These are phyloP conservation scores for Chytriomyces confervae DNA, from an alignment of 192 early-diverging fungal genomes.

Conservation along the genomic window DNA sequence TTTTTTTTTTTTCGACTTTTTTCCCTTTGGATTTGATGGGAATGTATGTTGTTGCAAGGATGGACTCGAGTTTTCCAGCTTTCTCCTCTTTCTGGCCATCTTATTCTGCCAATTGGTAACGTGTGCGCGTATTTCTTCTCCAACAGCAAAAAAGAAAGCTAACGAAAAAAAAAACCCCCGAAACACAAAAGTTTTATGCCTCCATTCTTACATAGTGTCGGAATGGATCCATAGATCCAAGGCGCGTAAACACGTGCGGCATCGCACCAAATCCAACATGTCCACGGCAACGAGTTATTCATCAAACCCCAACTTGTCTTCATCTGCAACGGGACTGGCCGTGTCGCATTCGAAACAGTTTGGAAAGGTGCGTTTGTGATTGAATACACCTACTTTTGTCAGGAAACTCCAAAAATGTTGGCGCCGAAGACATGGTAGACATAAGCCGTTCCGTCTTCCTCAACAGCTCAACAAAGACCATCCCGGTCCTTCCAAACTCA, in stretches of 20 bases:
- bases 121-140: too few relatives aligned
- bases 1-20: too few relatives aligned
- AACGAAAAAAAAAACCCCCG: too few relatives aligned
- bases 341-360: background rate
- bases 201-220: background rate
- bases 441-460: background rate
- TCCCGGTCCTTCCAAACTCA: background rate
- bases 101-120: conserved; percentile 3
- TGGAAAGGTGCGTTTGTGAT: conserved; percentile 1
- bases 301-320: background rate
- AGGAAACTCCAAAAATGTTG: background rate
- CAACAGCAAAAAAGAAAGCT: too few relatives aligned
- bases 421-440: background rate
- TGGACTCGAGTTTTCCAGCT: conserved; percentile 17
- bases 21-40: too few relatives aligned
- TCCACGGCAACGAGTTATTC: background rate
- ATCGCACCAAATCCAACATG: background rate
- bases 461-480: background rate
- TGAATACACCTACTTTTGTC: too few relatives aligned
- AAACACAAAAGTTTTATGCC: background rate
- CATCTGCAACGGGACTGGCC: background rate
- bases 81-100: conserved; percentile 12
- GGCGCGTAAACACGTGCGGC: background rate
- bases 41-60: too few relatives aligned
- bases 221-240: background rate